Evolutionary conservation across 345 rosid genomes (phyloP).

Genomic region (Arabis hirsuta): DNA sequence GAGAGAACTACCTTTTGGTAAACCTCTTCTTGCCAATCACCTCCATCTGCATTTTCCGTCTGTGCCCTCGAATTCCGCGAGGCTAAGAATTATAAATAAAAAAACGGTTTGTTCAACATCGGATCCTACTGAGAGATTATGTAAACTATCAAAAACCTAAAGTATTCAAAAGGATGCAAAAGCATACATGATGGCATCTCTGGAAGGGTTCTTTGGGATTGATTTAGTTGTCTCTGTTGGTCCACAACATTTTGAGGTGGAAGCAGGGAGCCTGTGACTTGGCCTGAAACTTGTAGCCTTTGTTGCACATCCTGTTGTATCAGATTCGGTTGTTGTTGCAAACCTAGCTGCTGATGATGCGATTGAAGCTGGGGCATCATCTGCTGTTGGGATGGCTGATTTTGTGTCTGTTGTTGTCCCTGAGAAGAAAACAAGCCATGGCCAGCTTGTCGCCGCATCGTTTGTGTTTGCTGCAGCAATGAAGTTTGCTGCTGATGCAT

Average conservation of each 20-base stretch:
- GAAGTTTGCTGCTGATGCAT: slow-evolving; percentile 79
- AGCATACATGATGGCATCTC: slow-evolving; percentile 86
- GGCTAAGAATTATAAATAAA: slow-evolving; percentile 54
- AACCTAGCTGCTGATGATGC: slow-evolving; percentile 79
- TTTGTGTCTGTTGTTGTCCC: slow-evolving; percentile 71
- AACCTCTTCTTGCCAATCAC: slow-evolving; percentile 94
- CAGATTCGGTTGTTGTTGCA: slow-evolving; percentile 71
- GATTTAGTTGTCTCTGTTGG: slow-evolving; percentile 87
- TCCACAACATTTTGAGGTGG: slow-evolving; percentile 78
- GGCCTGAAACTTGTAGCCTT: slow-evolving; percentile 74
- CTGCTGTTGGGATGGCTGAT: slow-evolving; percentile 67
- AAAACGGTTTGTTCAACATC: slow-evolving; percentile 24
- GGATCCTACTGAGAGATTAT: slow-evolving; percentile 13
- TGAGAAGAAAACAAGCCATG: slow-evolving; percentile 65
- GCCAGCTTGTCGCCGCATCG: slow-evolving; percentile 43
- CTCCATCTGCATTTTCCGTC: slow-evolving; percentile 67
- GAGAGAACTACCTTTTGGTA: slow-evolving; percentile 69
- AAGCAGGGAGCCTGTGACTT: slow-evolving; percentile 67
- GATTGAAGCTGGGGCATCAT: slow-evolving; percentile 81
- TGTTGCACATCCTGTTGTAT: slow-evolving; percentile 78
- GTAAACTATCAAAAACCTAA: slow-evolving; percentile 22
- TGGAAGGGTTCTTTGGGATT: slow-evolving; percentile 67
- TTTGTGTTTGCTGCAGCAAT: slow-evolving; percentile 66
- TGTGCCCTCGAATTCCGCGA: slow-evolving; percentile 75
- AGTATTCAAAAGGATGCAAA: slow-evolving; percentile 33